phyloP scores from a whole-genome alignment of 1,284 basidiomycete species.

The Porogramme epimiltina region DNA sequence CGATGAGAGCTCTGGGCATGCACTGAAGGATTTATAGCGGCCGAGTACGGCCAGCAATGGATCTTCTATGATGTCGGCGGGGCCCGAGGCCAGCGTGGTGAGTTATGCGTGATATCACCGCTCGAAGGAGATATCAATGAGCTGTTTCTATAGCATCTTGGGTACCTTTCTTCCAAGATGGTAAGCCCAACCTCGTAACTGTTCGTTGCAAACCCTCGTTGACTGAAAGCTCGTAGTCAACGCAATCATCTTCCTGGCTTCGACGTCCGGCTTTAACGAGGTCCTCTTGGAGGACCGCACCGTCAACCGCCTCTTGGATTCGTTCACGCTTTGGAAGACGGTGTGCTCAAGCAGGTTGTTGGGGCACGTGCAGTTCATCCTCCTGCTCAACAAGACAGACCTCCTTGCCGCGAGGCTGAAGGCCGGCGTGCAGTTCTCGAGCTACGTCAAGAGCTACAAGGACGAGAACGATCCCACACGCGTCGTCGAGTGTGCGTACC shows the following conservation, averaged over 20 bases:
- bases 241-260: slow-evolving; percentile 65
- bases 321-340: slow-evolving; percentile 60
- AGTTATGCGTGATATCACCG: neutral
- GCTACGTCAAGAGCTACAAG: slow-evolving; percentile 57
- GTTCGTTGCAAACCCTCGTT: neutral
- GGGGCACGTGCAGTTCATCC: slow-evolving; percentile 51
- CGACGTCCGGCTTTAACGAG: slow-evolving; percentile 67
- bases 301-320: slow-evolving; percentile 65
- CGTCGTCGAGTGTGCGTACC: slow-evolving; percentile 51
- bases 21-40: slow-evolving; percentile 19
- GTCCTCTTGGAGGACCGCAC: slow-evolving; percentile 57
- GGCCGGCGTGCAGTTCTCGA: slow-evolving; percentile 50
- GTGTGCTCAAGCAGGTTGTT: slow-evolving; percentile 61
- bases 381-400: slow-evolving; percentile 68
- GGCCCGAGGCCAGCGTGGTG: slow-evolving; percentile 53
- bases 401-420: slow-evolving; percentile 56
- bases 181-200: slow-evolving; percentile 33
- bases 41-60: slow-evolving; percentile 49
- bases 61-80: slow-evolving; percentile 65
- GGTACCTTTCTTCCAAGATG: slow-evolving; percentile 68
- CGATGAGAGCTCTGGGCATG: no score
- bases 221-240: slow-evolving; percentile 45
- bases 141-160: slow-evolving; percentile 46
- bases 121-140: no score
- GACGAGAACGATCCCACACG: slow-evolving; percentile 48